Base-by-base conservation (phyloP, 2,329 filamentous ascomycete species). In the Aspergillus arachidicola region DNA sequence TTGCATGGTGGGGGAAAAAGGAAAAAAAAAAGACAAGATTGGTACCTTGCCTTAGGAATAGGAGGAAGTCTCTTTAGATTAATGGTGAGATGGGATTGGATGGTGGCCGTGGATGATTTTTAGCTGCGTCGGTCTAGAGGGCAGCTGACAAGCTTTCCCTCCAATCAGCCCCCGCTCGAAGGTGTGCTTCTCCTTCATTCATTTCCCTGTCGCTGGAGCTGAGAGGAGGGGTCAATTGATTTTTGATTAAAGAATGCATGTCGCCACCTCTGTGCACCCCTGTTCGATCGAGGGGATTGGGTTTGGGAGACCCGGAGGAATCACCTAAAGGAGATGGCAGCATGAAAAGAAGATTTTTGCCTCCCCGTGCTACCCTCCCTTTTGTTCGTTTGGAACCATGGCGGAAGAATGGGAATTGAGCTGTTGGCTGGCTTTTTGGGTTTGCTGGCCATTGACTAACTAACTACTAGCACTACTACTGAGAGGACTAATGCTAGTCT, bases 401-500 rank as follows among this genome's bases (percentile, higher is more conserved):
- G 51, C 30, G 28, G 32, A 54, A 34, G 32, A 14, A 23, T 30
- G 30, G 28, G 10, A 10, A 54, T 4, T 30, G 19, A 14, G n/a
- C 19, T 21, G n/a, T 21, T 54, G 23, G 48, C 23, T 63, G 38
- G 46, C 23, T 36, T 30, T 32, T 32, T 50, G 26, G 30, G n/a
- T 54, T 54, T 30, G 26, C 34, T 36, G 34, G 14, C 34, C 14
- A 16, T 36, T 16, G 14, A 36, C 34, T 36, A 36, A 36, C 34
- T 6, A 16, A 36, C 34, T 6, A 36, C 12, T 16, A 6, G 16
- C 34, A 36, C 34, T 36, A 36, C 14, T 36, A 5, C 34, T 36
- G 34, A 36, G 34, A 36, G 34, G 14, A 16, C 50, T 48, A 19
- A 30, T 23, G n/a, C 26, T 61, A 50, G 59, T 61, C 56, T 64